These are phyloP conservation scores for Talaromyces sp. DNA, from an alignment of 2,329 filamentous ascomycete species.

Conservation along the genomic window DNA sequence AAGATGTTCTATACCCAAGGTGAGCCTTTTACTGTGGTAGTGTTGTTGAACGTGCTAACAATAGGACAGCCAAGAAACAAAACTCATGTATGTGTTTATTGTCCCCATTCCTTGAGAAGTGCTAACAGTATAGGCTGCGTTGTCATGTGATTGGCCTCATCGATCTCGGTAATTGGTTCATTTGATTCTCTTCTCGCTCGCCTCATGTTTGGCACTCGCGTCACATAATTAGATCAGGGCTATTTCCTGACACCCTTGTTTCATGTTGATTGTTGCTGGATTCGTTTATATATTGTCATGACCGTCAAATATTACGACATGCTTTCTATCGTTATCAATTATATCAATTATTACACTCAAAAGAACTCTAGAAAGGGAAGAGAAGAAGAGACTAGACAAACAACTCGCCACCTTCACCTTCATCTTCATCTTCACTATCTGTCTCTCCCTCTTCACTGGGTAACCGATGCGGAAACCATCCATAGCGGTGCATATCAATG, in stretches of 20 bases:
- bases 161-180: not conserved
- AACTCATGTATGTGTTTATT: slow-evolving; percentile 64
- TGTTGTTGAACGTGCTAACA: slow-evolving; percentile 6
- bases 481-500: slow-evolving; percentile 39
- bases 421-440: not conserved
- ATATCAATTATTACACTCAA: not conserved
- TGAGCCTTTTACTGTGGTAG: not conserved
- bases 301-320: not conserved
- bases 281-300: not conserved
- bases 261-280: not conserved
- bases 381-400: not conserved
- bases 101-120: not conserved
- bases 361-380: too few relatives aligned
- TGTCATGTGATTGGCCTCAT: slow-evolving; percentile 9
- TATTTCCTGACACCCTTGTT: not conserved
- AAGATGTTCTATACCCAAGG: slow-evolving; percentile 91
- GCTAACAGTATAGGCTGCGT: slow-evolving; percentile 8
- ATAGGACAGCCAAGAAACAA: slow-evolving; percentile 68
- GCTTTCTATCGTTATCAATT: not conserved
- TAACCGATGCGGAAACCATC: slow-evolving; percentile 49
- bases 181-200: not conserved
- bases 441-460: slow-evolving; percentile 41
- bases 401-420: not conserved
- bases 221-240: not conserved
- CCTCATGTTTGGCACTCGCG: not conserved